Evolutionary conservation across 208 protist genomes (phyloP), one percentile per base, ranked within the genome.

Genomic region (Leishmania gerbilli): DNA sequence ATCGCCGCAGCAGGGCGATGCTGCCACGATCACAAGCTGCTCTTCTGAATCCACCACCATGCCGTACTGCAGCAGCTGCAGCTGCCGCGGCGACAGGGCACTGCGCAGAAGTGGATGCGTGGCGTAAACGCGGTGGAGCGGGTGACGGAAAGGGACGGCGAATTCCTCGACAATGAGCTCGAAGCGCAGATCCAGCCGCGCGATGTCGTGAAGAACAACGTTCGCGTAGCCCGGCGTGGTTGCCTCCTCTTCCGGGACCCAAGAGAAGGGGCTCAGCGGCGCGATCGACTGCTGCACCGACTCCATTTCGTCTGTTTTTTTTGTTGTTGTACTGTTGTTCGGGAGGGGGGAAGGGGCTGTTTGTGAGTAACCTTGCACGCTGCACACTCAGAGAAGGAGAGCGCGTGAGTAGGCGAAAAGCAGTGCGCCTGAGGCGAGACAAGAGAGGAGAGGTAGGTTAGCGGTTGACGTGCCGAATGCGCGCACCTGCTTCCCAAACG

Each of bases 21-120:
- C 88, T 17, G 80, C 77, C 34, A 95, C 81, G 0, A 96, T n/a
- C 42, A 97, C 92, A 11, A 97, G 87, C 45, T 89, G 85, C 72
- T 87, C 78, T 15, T 84, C 90, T 42, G 81, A 87, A 78, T 97
- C 88, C 17, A 96, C 76, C 45, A 97, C 89, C 60, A 95, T 87
- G 34, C 95, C 95, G 79, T 97, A 96, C 17, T 90, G 88, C 56
- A 97, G 87, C 3, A 97, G 84, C 69, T 97, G 88, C 81, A 97
- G 95, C 83, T 97, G 95, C 47, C 86, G 89, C 76, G 88, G 88
- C 71, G 91, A 88, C 55, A 97, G 72, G 47, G 84, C 82, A 37
- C 79, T 72, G 13, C 88, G 91, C 78, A 93, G 87, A 21, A 97
- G 72, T 9, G 88, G 89, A 81, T 95, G 89, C 19, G 62, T 75